phyloP scores from a whole-genome alignment of 2,329 filamentous ascomycete genomes.

The Keithomyces neogunnii region DNA sequence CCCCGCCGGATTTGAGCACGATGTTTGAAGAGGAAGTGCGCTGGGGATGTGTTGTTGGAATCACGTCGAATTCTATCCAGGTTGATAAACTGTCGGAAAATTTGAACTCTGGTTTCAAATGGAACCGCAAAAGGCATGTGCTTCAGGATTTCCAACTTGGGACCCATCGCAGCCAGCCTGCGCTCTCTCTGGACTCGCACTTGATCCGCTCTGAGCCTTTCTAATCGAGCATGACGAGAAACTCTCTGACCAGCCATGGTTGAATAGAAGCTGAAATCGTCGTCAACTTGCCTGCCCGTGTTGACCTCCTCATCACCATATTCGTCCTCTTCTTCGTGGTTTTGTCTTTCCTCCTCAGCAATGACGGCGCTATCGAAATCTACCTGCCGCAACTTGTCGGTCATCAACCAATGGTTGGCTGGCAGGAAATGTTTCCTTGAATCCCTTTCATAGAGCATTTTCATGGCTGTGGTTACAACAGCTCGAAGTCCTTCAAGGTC shows the following conservation, averaged over 20 bases:
- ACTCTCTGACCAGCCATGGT: slow-evolving; percentile 47
- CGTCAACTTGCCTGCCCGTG: slow-evolving; percentile 25
- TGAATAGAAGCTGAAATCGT: slow-evolving; percentile 17
- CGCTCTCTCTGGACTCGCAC: slow-evolving; percentile 60
- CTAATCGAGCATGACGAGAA: slow-evolving; percentile 55
- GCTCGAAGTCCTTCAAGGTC: slow-evolving; percentile 70
- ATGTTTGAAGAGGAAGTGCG: slow-evolving; percentile 43
- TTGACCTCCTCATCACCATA: slow-evolving; percentile 18
- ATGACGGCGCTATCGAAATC: slow-evolving; percentile 82
- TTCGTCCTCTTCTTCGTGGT: slow-evolving; percentile 36
- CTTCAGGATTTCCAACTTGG: slow-evolving; percentile 80
- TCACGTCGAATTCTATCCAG: slow-evolving; percentile 45
- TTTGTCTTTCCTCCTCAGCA: slow-evolving; percentile 73
- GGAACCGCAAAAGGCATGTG: slow-evolving; percentile 98
- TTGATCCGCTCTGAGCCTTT: slow-evolving; percentile 55
- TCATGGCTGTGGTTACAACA: slow-evolving; percentile 71
- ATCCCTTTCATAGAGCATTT: slow-evolving; percentile 88
- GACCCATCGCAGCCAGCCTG: slow-evolving; percentile 69
- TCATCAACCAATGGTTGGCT: slow-evolving; percentile 90
- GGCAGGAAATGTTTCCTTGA: slow-evolving; percentile 81
- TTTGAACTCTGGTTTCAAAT: slow-evolving; percentile 81
- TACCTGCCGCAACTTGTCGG: slow-evolving; percentile 75
- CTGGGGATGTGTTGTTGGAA: slow-evolving; percentile 7
- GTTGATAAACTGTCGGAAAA: slow-evolving; percentile 87
- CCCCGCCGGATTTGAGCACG: slow-evolving; percentile 73